Base-by-base conservation (phyloP, 805 yeast genomes). In the Candida verbasci region DNA sequence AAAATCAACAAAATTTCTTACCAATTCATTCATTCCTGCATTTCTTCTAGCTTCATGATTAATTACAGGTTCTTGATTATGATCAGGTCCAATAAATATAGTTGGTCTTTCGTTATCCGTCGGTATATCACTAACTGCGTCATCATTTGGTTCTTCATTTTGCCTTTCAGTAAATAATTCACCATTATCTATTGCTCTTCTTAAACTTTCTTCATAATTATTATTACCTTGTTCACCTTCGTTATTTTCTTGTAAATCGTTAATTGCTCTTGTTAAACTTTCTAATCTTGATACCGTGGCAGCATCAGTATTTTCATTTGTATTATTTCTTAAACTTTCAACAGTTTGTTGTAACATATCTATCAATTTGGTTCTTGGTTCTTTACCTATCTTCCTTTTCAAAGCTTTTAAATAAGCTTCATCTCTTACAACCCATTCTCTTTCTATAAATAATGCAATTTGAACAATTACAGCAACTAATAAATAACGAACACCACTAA, bases 361-460 rank as follows among this genome's bases (percentile, higher is more conserved):
- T 20, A 57, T 55, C 41, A 67, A 55, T 39, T 59, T 64, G 10
- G 70, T 58, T 34, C 66, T 56, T 27, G 73, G 71, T 42, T 70
- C 77, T 32, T 62, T 70, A 2, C 93, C 93, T 31, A 84, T 74
- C 40, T 71, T 74, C 43, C 68, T 75, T 36, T 70, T 53, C 12
- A 83, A 61, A 52, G 82, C 67, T 49, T 76, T 78, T 20, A 64
- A 56, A 53, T 80, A 82, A 0, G 86, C 87, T 32, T 79, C 78
- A 53, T 84, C 94, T 37, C 78, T 63, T 1, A 76, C 74, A 11
- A 83, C 82, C 77, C 83, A 78, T 46, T 82, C 88, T 51, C 81
- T 83, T 42, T 74, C 78, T 16, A 79, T 62, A 49, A 76, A 74
- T 6, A 78, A 39, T 4, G 76, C 70, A 12, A 74, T 43, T 39